A percentile compares a stretch with the other conserved stretches of the same genome.
Evolutionary conservation across 108 stramenopile genomes (phyloP).

Genomic region (Mayamaea pseudoterrestris): DNA sequence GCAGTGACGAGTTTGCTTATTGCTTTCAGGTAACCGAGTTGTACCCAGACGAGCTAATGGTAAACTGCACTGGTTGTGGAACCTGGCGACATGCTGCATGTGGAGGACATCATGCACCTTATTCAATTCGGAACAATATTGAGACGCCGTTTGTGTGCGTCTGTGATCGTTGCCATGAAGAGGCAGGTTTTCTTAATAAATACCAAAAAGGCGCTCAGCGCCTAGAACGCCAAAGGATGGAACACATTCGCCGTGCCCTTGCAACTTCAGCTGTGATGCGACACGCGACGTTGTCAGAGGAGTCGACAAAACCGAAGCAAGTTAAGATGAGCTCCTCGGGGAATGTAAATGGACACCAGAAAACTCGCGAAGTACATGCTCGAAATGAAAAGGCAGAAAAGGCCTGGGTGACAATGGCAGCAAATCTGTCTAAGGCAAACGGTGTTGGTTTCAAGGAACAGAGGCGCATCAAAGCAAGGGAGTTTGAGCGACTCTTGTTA

Average conservation of each 20-base stretch:
- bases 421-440: conserved; percentile 20
- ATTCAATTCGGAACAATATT: conserved; percentile 37
- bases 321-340: conserved; percentile 58
- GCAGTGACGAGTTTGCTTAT: conserved; percentile 30
- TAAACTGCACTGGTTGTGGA: conserved; percentile 73
- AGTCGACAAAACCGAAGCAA: conserved; percentile 73
- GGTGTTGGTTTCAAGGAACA: conserved; percentile 41
- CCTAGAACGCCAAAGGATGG: conserved; percentile 50
- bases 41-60: conserved; percentile 60
- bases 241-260: conserved; percentile 62
- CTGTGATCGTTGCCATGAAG: conserved; percentile 67
- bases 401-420: conserved; percentile 66
- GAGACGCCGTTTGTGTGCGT: conserved; percentile 38
- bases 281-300: conserved; percentile 65
- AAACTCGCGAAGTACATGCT: conserved; percentile 57
- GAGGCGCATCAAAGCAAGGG: conserved; percentile 45
- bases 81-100: conserved; percentile 80
- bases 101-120: conserved; percentile 71
- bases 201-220: conserved; percentile 27
- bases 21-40: conserved; percentile 72
- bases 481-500: conserved; percentile 58
- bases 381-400: conserved; percentile 80
- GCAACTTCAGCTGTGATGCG: conserved; percentile 63
- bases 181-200: conserved; percentile 31
- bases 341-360: conserved; percentile 61